Evolutionary conservation across 495 filamentous ascomycete species (phyloP).

Genomic region (Xylaria intraflava): DNA sequence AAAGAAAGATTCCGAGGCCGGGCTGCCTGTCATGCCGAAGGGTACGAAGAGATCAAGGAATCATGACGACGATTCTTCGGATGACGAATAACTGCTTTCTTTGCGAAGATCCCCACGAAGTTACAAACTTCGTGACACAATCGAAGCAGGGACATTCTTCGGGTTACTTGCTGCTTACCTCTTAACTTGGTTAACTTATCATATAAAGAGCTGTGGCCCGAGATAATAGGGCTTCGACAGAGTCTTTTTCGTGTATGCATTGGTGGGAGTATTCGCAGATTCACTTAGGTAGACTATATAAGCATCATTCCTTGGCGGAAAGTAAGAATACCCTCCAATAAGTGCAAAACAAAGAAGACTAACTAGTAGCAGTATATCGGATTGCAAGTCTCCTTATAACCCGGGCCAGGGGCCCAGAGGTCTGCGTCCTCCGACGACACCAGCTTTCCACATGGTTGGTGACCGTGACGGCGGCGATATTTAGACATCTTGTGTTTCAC

Average conservation of each 20-base stretch:
- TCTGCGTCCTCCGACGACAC: background rate
- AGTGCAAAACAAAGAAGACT: background rate
- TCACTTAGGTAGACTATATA: background rate
- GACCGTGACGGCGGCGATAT: no score
- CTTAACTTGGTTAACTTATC: background rate
- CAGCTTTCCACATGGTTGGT: no score
- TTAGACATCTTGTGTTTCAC: no score
- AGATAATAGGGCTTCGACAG: no score
- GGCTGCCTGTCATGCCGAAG: conserved; percentile 21
- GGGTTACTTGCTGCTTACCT: background rate
- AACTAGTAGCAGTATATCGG: background rate
- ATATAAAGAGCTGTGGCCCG: background rate
- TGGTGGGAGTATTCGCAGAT: no score
- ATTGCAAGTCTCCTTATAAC: background rate
- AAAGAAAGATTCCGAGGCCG: conserved; percentile 45
- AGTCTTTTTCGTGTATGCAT: no score
- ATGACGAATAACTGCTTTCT: conserved; percentile 19
- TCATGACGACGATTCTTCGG: conserved; percentile 33
- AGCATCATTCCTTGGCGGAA: background rate
- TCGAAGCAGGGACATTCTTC: background rate
- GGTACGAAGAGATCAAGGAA: conserved; percentile 42
- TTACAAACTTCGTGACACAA: background rate
- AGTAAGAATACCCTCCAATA: background rate
- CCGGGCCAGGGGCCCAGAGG: background rate
- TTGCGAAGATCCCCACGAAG: background rate